Base-by-base conservation (phyloP, 2,329 filamentous ascomycete species). In the Alternaria arborescens region DNA sequence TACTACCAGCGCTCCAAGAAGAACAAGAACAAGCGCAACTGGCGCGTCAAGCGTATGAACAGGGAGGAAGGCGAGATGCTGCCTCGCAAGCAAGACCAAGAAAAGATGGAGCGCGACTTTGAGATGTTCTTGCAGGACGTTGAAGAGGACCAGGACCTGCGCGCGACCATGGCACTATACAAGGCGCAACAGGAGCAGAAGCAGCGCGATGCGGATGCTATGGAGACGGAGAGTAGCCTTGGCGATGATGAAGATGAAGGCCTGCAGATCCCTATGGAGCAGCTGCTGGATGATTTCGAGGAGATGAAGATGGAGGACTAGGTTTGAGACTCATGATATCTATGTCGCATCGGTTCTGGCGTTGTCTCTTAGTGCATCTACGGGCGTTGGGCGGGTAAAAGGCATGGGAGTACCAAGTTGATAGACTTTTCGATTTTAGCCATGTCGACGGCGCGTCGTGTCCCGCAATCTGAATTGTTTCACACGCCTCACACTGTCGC, bases 91-190 rank as follows among this genome's bases (percentile, higher is more conserved):
- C 85, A 92, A 61, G 94, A 98, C 76, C 91, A 94, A 76, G 92
- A 94, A 61, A 88, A 89, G 65, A 88, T 97, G 83, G 94, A 98
- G 76, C 87, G 90, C 67, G 95, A 99, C 80, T 99, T 97, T 81
- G 95, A 99, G 83, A 88, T 94, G 87, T 99, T 99, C 88, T 82
- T 99, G 84, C 90, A 91, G 46, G 95, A 99, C 78, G 92, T 99
- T 11, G 96, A 99, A 81, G 94, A 98, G 77, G 95, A 99, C 77
- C 86, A 91, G 53, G 95, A 99, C 74, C 84, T 97, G 68, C 86
- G 95, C 56, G 87, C 89, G 43, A 93, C 93, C 1, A 83, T 99
- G 76, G 91, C 92, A 46, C 78, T 99, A 71, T 99, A 97, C 83
- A 97, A 94, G 76, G 81, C 81, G 36, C 80, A 85, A 82, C 78